Evolutionary conservation across 805 yeast genomes (phyloP).

Genomic region (Teunomyces tritomae): DNA sequence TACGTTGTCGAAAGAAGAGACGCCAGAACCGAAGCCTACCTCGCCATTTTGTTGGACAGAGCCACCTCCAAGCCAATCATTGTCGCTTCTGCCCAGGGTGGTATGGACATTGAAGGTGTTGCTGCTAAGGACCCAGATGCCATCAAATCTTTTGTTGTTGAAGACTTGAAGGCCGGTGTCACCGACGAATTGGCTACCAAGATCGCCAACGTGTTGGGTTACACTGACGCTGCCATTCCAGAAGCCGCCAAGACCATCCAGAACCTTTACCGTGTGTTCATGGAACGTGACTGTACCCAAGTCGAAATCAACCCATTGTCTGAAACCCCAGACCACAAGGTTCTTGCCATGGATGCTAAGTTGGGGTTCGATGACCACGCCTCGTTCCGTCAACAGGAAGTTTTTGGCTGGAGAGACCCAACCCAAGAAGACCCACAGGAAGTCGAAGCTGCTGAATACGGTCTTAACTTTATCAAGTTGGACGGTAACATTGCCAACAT

Average conservation of each 20-base stretch:
- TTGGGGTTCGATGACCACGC: conserved; percentile 98
- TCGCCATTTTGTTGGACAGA: conserved; percentile 95
- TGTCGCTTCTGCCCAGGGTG: conserved; percentile 97
- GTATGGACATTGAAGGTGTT: conserved; percentile 99
- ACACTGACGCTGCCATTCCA: conserved; percentile 69
- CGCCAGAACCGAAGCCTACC: conserved; percentile 91
- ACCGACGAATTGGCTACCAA: conserved; percentile 71
- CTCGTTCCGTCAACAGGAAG: conserved; percentile 88
- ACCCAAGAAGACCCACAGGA: conserved; percentile 98
- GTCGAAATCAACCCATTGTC: conserved; percentile 98
- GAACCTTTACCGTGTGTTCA: conserved; percentile 84
- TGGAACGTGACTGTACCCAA: conserved; percentile 93
- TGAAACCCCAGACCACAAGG: conserved; percentile 86
- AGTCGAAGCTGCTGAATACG: conserved; percentile 84
- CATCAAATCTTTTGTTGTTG: conserved; percentile 82
- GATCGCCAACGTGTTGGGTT: conserved; percentile 80
- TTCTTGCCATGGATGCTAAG: conserved; percentile 98
- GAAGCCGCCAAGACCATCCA: conserved; percentile 87
- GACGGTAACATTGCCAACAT: conserved; percentile 98
- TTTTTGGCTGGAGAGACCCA: conserved; percentile 93
- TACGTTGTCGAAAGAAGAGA: conserved; percentile 93
- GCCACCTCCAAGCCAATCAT: conserved; percentile 84
- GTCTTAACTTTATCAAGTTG: conserved; percentile 93
- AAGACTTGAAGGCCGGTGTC: conserved; percentile 68
- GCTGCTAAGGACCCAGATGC: conserved; percentile 89